A percentile compares a stretch with the other conserved stretches of the same genome.
Evolutionary conservation across 805 yeast genomes (phyloP).

Genomic region (Pichia occidentalis): DNA sequence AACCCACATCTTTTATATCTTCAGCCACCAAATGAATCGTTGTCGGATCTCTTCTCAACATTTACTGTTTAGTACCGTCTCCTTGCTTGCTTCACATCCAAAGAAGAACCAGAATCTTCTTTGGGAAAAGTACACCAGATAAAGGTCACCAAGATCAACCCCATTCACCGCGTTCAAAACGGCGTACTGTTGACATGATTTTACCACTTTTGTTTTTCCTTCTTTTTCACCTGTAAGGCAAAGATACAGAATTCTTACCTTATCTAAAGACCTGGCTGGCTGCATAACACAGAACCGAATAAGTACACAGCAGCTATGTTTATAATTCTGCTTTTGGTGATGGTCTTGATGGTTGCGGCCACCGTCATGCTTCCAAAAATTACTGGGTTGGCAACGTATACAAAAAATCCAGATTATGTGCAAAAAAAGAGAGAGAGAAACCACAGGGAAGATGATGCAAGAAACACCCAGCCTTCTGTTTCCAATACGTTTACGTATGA

Average conservation of each 20-base stretch:
- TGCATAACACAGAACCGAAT: too few species aligned
- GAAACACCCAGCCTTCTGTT: constrained; percentile 3
- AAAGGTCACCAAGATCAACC: background rate
- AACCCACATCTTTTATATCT: constrained; percentile 41
- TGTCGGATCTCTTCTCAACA: constrained; percentile 72
- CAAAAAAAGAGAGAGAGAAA: constrained; percentile 12
- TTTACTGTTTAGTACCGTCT: background rate
- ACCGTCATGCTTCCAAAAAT: constrained; percentile 23
- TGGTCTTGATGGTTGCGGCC: constrained; percentile 19
- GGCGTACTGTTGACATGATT: too few species aligned
- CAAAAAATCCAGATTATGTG: constrained; percentile 23
- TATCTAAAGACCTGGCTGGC: too few species aligned
- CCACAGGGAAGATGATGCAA: background rate
- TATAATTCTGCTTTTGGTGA: constrained; percentile 13
- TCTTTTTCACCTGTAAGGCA: too few species aligned
- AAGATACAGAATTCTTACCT: too few species aligned
- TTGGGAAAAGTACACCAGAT: background rate
- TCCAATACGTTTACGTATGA: constrained; percentile 19
- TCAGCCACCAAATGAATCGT: constrained; percentile 60
- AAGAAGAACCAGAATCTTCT: too few species aligned
- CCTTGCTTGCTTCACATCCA: background rate
- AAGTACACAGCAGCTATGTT: constrained; percentile 6
- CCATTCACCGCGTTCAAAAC: too few species aligned
- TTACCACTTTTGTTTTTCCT: too few species aligned
- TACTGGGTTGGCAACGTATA: constrained; percentile 25